Conservation (phyloP, 495 filamentous ascomycete genomes). For the Neurospora sp. region DNA sequence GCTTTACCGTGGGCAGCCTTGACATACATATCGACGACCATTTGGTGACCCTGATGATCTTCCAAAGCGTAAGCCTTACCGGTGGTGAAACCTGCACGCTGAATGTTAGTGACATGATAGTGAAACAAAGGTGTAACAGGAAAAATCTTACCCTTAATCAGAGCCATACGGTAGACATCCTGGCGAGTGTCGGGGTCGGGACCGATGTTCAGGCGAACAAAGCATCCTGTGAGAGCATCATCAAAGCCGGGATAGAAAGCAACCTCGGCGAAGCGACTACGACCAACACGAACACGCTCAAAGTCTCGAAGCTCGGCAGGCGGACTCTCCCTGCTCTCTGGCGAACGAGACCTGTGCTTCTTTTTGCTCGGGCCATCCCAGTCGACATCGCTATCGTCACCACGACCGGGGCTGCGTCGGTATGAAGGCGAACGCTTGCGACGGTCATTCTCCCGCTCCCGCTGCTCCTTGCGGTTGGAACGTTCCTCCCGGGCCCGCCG, state of each 20-base stretch:
- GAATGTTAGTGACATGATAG: not conserved
- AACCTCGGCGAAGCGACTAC: slow-evolving; percentile 70
- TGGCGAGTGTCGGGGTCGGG: slow-evolving; percentile 54
- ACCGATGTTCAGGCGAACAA: slow-evolving; percentile 70
- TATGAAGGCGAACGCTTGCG: slow-evolving; percentile 38
- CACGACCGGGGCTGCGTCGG: slow-evolving; percentile 46
- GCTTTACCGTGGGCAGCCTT: slow-evolving; percentile 66
- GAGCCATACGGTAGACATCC: slow-evolving; percentile 72
- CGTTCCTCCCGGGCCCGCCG: slow-evolving; percentile 80
- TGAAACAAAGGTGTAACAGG: not conserved
- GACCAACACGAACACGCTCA: slow-evolving; percentile 70
- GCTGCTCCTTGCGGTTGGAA: slow-evolving; percentile 62
- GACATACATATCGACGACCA: slow-evolving; percentile 69
- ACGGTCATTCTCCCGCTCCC: slow-evolving; percentile 56
- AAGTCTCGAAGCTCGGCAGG: slow-evolving; percentile 69
- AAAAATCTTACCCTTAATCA: slow-evolving; percentile 62
- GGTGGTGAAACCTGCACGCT: slow-evolving; percentile 52
- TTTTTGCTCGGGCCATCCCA: slow-evolving; percentile 45
- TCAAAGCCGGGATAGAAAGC: slow-evolving; percentile 89
- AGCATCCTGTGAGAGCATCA: slow-evolving; percentile 66
- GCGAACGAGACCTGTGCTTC: slow-evolving; percentile 33
- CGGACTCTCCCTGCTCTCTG: slow-evolving; percentile 36
- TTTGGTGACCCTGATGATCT: slow-evolving; percentile 54
- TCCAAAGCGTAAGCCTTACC: slow-evolving; percentile 75
- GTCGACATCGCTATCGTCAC: slow-evolving; percentile 73